Percentiles rank a stretch among this genome's conserved stretches.
phyloP scores from a whole-genome alignment of 2,329 filamentous ascomycete genomes.

The Venturia aucupariae region DNA sequence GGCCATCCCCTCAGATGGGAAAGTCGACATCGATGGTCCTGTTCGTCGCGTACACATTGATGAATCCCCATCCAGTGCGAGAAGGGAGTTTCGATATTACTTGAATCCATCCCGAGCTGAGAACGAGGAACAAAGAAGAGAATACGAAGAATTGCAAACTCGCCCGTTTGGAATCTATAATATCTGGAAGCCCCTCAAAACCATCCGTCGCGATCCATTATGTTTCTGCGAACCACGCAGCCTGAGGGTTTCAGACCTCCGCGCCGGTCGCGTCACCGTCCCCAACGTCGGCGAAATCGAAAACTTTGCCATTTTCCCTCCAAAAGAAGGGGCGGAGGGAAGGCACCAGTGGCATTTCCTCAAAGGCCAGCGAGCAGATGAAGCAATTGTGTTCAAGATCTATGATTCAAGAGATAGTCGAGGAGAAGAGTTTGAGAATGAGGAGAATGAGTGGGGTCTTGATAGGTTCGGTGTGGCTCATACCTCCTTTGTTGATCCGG shows the following conservation, averaged over 20 bases:
- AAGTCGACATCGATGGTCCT: constrained; percentile 4
- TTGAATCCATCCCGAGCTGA: not conserved
- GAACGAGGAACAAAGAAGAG: not conserved
- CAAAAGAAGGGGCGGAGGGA: not conserved
- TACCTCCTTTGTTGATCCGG: not conserved
- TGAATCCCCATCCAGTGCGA: not conserved
- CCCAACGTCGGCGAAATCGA: not conserved
- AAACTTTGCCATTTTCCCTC: not conserved
- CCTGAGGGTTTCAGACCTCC: not conserved
- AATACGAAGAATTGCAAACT: not conserved
- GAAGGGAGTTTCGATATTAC: not conserved
- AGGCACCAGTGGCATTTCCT: not conserved
- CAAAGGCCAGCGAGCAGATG: not conserved
- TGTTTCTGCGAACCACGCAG: not conserved
- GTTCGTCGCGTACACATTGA: constrained; percentile 5
- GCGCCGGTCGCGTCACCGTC: not conserved
- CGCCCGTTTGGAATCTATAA: constrained; percentile 7
- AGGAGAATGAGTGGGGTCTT: not conserved
- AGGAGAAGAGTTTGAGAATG: not conserved
- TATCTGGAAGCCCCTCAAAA: constrained; percentile 7
- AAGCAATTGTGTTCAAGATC: not conserved
- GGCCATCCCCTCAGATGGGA: not conserved
- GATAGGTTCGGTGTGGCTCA: not conserved
- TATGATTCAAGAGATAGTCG: not conserved
- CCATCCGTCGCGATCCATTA: constrained; percentile 4